Evolutionary conservation across 1,284 basidiomycete species (phyloP).

Genomic region (Ustilago sp.): DNA sequence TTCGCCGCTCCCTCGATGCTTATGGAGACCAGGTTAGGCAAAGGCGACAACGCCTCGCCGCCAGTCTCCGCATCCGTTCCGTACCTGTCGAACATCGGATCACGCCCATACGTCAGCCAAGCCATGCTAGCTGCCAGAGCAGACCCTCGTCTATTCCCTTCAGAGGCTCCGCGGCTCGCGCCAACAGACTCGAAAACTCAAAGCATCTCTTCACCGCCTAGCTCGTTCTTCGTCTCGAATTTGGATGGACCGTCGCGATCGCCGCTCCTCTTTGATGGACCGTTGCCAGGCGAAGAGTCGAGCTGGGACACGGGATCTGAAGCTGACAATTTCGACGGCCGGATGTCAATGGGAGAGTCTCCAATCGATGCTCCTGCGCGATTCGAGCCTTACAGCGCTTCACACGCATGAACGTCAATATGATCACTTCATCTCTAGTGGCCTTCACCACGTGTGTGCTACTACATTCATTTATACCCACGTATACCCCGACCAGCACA

Average conservation of each 20-base stretch:
- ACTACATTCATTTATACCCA: slow-evolving; percentile 2
- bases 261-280: slow-evolving; percentile 16
- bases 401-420: no score
- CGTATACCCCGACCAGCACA: slow-evolving; percentile 7
- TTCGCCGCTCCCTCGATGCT: background rate
- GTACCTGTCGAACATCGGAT: slow-evolving; percentile 7
- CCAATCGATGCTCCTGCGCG: slow-evolving; percentile 16
- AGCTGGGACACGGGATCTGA: slow-evolving; percentile 9
- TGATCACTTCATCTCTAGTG: no score
- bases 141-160: slow-evolving; percentile 31
- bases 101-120: slow-evolving; percentile 15
- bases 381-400: slow-evolving; percentile 12
- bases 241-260: slow-evolving; percentile 18
- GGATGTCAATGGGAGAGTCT: background rate
- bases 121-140: slow-evolving; percentile 34
- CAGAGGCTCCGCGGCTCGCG: background rate
- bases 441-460: background rate
- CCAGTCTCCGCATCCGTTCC: slow-evolving; percentile 21
- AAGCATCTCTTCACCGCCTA: slow-evolving; percentile 12
- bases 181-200: slow-evolving; percentile 5
- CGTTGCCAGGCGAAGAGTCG: slow-evolving; percentile 2
- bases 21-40: background rate
- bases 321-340: background rate
- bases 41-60: background rate
- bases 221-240: slow-evolving; percentile 35